Base-by-base conservation (phyloP, 192 early-diverging fungal genomes). In the Backusella tarrabulga region DNA sequence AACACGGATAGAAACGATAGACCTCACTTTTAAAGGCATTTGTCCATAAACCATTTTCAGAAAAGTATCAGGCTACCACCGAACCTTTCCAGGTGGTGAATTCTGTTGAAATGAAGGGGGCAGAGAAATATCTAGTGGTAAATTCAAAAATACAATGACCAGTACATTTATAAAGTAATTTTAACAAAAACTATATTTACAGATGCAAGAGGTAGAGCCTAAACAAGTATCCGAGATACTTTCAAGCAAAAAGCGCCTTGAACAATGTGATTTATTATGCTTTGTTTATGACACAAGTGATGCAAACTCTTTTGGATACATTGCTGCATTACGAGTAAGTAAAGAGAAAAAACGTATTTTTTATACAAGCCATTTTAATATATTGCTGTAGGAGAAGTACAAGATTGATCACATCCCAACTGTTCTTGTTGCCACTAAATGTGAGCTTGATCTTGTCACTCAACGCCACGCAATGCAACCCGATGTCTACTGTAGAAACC, bases 241-340 rank as follows among this genome's bases (percentile, higher is more conserved):
- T 42, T 92, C 93, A 76, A 97, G 95, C 82, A 92, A 91, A 78
- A 93, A 93, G 70, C 90, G 90, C 76, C 85, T 98, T 34, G 97
- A 97, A 66, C 83, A 86, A 29, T 97, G 95, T 82, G 98, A 99
- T 81, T 87, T 98, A 1, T 82, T 98, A 66, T 95, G 95, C 63
- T 94, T 98, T 85, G 95, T 98, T 4, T 99, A 98, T 83, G 97
- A 99, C 74, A 93, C 94, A 6, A 93, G 92, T 81, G 95, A 98
- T 83, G 93, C 92, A 6, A 92, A 91, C 73, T 99, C 98, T 7
- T 99, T 99, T 83, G 88, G 93, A 14, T 97, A 99, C 81, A 83
- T 99, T 34, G 92, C 92, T 0, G 88, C 91, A 14, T 79, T 99
- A 76, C 79, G 95, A 80, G 92, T 95, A 87, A 78, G 82, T 38